Conservation (phyloP, 2,329 filamentous ascomycete species). For the Simplicillium aogashimaense region DNA sequence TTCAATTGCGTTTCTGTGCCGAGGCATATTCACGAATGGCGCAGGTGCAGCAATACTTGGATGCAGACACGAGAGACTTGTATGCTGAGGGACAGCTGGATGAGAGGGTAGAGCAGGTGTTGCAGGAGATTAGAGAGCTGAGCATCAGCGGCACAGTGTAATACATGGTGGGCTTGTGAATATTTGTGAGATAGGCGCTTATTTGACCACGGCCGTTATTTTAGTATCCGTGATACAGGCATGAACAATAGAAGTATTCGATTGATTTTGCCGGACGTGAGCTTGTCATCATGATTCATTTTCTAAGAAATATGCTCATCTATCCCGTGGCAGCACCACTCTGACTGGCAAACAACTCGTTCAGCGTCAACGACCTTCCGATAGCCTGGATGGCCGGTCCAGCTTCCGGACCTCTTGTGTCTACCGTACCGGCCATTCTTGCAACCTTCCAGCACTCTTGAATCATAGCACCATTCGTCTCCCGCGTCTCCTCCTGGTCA, state of each 20-base stretch:
- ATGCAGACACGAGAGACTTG: conserved; percentile 89
- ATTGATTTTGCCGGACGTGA: too few relatives aligned
- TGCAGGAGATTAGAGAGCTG: conserved; percentile 93
- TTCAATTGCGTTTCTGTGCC: conserved; percentile 93
- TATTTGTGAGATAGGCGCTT: too few relatives aligned
- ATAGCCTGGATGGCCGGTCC: conserved; percentile 34
- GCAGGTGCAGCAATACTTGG: conserved; percentile 96
- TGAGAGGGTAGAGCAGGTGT: conserved; percentile 81
- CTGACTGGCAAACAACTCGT: conserved; percentile 31
- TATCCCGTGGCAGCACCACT: conserved; percentile 11
- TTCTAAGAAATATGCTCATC: not conserved
- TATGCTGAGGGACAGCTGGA: conserved; percentile 92
- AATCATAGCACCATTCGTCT: conserved; percentile 29
- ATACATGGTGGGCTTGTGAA: conserved; percentile 5
- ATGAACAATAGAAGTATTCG: too few relatives aligned
- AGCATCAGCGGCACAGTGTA: conserved; percentile 74
- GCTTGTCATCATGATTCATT: not conserved
- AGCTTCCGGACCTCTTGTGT: conserved; percentile 19
- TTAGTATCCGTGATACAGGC: too few relatives aligned
- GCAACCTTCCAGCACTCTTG: conserved; percentile 31
- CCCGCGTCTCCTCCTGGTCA: conserved; percentile 32
- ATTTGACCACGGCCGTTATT: too few relatives aligned
- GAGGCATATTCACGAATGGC: conserved; percentile 98
- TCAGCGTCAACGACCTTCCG: conserved; percentile 31
- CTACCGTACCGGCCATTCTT: conserved; percentile 17